phyloP scores from a whole-genome alignment of 2,329 filamentous ascomycete genomes.

The Teratosphaeria destructans region DNA sequence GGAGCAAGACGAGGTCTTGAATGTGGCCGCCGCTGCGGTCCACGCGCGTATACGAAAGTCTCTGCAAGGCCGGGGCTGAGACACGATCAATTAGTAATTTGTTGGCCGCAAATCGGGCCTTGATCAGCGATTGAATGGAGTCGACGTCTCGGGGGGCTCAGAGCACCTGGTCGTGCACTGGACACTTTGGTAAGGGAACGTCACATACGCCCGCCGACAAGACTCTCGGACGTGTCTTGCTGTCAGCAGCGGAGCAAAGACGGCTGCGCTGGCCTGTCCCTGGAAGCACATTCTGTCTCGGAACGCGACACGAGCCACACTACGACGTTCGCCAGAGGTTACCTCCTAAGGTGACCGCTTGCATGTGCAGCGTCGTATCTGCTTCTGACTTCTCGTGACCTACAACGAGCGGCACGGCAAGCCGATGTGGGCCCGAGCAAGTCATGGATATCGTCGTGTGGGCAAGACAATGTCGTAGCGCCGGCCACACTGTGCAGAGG shows the following conservation, averaged over 20 bases:
- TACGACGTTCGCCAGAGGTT: too few relatives aligned
- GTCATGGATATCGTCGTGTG: not conserved
- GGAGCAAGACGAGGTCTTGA: conserved; percentile 8
- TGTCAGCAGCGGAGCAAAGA: not conserved
- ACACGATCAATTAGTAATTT: not conserved
- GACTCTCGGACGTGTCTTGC: not conserved
- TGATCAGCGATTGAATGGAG: too few relatives aligned
- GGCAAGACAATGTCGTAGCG: not conserved
- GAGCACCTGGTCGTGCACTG: too few relatives aligned
- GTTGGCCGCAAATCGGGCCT: not conserved
- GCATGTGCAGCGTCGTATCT: too few relatives aligned
- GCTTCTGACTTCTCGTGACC: not conserved
- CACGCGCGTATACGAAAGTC: conserved; percentile 20
- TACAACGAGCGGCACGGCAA: not conserved
- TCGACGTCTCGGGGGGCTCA: too few relatives aligned
- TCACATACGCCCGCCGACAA: not conserved
- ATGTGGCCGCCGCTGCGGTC: conserved; percentile 12
- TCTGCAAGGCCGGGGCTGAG: conserved; percentile 8
- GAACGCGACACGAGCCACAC: too few relatives aligned
- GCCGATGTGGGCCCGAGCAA: not conserved
- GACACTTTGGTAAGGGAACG: not conserved
- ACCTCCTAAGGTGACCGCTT: too few relatives aligned
- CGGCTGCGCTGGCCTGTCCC: not conserved
- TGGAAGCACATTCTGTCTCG: not conserved
- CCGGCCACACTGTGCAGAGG: not conserved